These are phyloP conservation scores for Claviceps quebecensis DNA, from an alignment of 2,329 filamentous ascomycete species.

Conservation along the genomic window DNA sequence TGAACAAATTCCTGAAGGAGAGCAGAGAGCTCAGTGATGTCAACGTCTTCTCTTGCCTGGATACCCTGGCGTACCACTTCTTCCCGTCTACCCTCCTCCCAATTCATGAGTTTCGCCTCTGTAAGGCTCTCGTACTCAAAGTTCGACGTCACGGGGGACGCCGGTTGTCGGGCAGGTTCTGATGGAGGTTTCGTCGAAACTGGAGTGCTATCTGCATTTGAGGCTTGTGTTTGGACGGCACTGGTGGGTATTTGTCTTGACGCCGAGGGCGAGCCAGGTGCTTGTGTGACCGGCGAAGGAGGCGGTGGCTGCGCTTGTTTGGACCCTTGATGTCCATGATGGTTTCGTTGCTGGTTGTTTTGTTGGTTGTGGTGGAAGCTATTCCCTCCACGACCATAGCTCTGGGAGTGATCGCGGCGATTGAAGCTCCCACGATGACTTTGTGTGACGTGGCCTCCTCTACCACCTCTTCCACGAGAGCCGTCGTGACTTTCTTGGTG, in stretches of 20 bases:
- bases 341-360: constrained; percentile 9
- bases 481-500: constrained; percentile 45
- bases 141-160: constrained; percentile 23
- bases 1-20: constrained; percentile 78
- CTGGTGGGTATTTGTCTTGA: constrained; percentile 8
- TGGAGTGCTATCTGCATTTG: constrained; percentile 9
- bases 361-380: constrained; percentile 10
- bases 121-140: constrained; percentile 70
- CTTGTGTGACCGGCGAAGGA: constrained; percentile 12
- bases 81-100: constrained; percentile 53
- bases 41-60: constrained; percentile 51
- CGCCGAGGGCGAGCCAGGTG: background rate
- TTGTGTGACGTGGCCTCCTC: constrained; percentile 28
- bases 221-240: background rate
- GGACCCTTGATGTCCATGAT: constrained; percentile 9
- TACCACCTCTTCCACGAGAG: constrained; percentile 26
- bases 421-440: constrained; percentile 29
- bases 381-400: constrained; percentile 14
- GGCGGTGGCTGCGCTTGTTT: constrained; percentile 11
- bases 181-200: constrained; percentile 10
- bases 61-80: constrained; percentile 52
- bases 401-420: constrained; percentile 38
- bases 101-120: constrained; percentile 50
- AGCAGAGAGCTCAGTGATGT: constrained; percentile 52
- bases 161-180: constrained; percentile 9